Evolutionary conservation across 345 rosid genomes (phyloP).

Genomic region (Dipteronia sinensis): DNA sequence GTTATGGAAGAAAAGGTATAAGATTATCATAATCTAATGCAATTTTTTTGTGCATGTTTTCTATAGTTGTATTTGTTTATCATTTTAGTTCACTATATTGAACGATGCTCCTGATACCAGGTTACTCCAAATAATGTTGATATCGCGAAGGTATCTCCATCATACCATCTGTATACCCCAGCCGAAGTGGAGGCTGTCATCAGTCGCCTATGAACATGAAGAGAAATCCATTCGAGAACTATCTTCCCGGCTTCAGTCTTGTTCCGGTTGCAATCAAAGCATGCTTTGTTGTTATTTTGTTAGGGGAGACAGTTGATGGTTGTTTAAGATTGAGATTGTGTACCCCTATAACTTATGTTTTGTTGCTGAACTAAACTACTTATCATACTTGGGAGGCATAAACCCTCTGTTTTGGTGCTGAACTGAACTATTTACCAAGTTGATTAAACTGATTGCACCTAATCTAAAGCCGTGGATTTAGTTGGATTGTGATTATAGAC

Average conservation of each 20-base stretch:
- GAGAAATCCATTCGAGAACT: not conserved
- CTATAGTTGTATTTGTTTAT: not conserved
- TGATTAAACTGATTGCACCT: constrained; percentile 8
- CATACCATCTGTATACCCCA: constrained; percentile 87
- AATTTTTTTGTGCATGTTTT: not conserved
- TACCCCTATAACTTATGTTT: constrained; percentile 12
- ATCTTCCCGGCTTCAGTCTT: not conserved
- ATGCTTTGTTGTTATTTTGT: constrained; percentile 7
- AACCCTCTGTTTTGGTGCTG: not conserved
- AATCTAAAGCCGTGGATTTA: constrained; percentile 7
- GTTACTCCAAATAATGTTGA: constrained; percentile 96
- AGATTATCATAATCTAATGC: not conserved
- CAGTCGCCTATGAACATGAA: constrained; percentile 56
- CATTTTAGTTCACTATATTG: no score
- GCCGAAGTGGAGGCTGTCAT: constrained; percentile 93
- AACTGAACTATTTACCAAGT: not conserved
- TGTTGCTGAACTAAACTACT: not conserved
- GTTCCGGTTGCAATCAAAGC: constrained; percentile 6
- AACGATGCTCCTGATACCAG: no score
- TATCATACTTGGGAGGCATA: not conserved
- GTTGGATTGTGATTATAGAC: not conserved
- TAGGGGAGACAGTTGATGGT: constrained; percentile 9
- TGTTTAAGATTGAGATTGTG: constrained; percentile 22
- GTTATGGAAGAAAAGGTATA: constrained; percentile 97
- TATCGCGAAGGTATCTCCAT: constrained; percentile 85